Base-by-base conservation (phyloP, 2,329 filamentous ascomycete species). In the Didymellaceae sp. region DNA sequence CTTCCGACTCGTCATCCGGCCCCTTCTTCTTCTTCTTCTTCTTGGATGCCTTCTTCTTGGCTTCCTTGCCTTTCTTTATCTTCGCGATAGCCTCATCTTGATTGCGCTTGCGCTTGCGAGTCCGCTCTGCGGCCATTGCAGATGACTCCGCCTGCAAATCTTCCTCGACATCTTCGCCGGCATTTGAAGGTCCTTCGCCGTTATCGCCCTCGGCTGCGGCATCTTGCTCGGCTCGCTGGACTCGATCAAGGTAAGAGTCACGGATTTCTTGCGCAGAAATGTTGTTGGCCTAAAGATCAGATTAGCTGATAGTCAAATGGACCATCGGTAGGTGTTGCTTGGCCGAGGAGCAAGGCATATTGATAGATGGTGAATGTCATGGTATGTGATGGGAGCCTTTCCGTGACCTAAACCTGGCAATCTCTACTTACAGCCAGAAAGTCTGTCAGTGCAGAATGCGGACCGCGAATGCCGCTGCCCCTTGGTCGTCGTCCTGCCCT, bases 201-300 rank as follows among this genome's bases (percentile, higher is more conserved):
- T 72, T 75, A 45, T 74, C 74, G 4, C 59, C 66, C 13, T 60
- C 63, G 25, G 61, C 64, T 24, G 51, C 48, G 18, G 49, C 61
- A 40, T 78, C 74, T 43, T 72, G 72, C 49, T 78, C 75, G 31
- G 79, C 78, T 57, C 81, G 74, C 60, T 75, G 73, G 16, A 80
- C 62, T 26, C 85, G 80, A 46, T 79, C 77, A 54, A 79, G 78
- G 63, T 84, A 83, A 42, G 85, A 83, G 59, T 82, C 75, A 35
- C 81, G 79, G 53, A 87, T 87, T 61, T 86, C 82, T 44, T 78
- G 77, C 3, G 85, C 85, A 17, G 84, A 89, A 58, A 91, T 91
- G 62, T 90, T 90, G 70, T 89, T 86, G 2, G 87, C 84, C 82
- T 87, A 49, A 9, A 31, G 10, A 17, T 1, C 14, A 24, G 20